phyloP scores from a whole-genome alignment of 2,329 filamentous ascomycete genomes.

The Bipolaris sorokiniana region DNA sequence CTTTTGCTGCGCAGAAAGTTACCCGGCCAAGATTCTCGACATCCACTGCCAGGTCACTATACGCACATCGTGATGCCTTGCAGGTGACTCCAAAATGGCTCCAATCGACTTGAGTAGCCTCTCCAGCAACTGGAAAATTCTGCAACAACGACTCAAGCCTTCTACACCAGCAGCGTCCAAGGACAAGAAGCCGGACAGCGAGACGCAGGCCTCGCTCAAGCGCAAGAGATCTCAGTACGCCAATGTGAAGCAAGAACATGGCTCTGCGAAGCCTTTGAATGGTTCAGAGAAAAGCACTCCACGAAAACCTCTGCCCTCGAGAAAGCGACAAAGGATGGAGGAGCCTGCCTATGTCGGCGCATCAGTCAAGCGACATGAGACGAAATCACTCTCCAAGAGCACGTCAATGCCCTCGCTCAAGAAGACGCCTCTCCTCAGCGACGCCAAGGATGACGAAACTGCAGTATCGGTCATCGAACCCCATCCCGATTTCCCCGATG shows the following conservation, averaged over 20 bases:
- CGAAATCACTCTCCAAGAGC: conserved; percentile 53
- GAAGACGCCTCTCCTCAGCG: conserved; percentile 56
- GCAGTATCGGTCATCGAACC: conserved; percentile 57
- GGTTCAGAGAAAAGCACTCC: conserved; percentile 34
- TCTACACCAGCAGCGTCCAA: conserved; percentile 41
- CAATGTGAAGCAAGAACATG: conserved; percentile 27
- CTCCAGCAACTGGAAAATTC: conserved; percentile 75
- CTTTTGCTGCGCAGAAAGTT: conserved; percentile 29
- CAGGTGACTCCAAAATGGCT: conserved; percentile 42
- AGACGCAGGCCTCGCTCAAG: conserved; percentile 38
- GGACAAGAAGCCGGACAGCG: conserved; percentile 32
- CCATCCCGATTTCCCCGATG: conserved; percentile 49
- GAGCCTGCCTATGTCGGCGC: conserved; percentile 43
- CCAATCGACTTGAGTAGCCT: conserved; percentile 51
- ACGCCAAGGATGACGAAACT: conserved; percentile 63
- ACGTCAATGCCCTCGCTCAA: conserved; percentile 43
- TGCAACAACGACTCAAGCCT: conserved; percentile 64
- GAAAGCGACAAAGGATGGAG: conserved; percentile 50
- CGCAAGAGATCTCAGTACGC: conserved; percentile 38
- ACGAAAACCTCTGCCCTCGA: conserved; percentile 28
- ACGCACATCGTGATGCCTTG: conserved; percentile 34
- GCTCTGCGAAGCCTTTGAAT: conserved; percentile 39
- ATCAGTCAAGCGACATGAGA: conserved; percentile 39
- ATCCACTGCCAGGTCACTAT: conserved; percentile 18
- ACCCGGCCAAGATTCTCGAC: conserved; percentile 23